Conservation (phyloP, 306 rosid species). For the Neltuma alba region DNA sequence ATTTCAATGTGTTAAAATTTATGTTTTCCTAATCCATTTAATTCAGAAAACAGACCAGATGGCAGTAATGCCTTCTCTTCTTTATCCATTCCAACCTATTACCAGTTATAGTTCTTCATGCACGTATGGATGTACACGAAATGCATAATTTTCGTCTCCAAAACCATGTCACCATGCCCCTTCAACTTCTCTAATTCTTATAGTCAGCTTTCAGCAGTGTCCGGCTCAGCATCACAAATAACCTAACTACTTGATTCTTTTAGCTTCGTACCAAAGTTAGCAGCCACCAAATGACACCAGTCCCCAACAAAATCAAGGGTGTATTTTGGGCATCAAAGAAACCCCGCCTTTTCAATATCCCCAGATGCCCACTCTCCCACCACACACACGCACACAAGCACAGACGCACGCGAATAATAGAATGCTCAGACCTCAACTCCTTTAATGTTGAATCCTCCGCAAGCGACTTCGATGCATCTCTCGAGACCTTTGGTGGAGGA, state of each 20-base stretch:
- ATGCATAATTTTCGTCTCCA: background rate
- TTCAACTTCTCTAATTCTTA: background rate
- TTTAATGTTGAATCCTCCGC: slow-evolving; percentile 71
- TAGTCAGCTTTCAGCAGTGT: background rate
- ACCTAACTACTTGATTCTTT: background rate
- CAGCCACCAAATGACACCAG: background rate
- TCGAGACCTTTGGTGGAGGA: slow-evolving; percentile 74
- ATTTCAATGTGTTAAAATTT: background rate
- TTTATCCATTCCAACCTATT: background rate
- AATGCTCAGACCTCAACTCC: slow-evolving; percentile 61
- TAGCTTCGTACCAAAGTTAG: background rate
- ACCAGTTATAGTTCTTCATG: background rate
- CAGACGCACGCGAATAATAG: background rate
- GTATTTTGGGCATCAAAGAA: background rate
- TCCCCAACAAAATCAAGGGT: background rate
- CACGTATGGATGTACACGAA: background rate
- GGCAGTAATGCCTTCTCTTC: background rate
- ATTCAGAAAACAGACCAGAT: background rate
- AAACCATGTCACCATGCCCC: background rate
- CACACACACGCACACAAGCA: background rate
- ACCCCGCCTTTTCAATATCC: background rate
- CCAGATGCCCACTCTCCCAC: background rate
- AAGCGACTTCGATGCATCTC: slow-evolving; percentile 22
- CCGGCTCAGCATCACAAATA: background rate
- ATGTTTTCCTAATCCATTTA: background rate